A percentile compares a stretch with the other conserved stretches of the same genome.
Conservation (phyloP, 352 stramenopile species). For the Phytophthora macrochlamydospora region DNA sequence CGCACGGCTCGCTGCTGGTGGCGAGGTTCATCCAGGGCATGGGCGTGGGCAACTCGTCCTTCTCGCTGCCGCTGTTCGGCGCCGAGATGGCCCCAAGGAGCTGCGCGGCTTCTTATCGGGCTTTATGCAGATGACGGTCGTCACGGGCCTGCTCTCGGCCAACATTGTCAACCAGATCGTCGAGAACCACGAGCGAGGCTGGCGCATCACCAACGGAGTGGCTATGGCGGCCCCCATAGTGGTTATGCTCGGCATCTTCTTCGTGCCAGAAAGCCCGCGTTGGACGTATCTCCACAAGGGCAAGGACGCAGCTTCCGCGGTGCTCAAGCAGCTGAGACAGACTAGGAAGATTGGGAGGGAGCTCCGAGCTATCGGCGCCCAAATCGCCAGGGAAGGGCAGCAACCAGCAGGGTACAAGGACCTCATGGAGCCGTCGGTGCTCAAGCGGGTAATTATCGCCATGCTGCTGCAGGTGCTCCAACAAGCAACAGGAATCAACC, state of each 20-base stretch:
- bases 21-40: conserved; percentile 49
- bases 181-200: conserved; percentile 37
- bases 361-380: conserved; percentile 50
- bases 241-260: conserved; percentile 61
- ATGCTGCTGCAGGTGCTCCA: conserved; percentile 57
- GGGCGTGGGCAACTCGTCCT: conserved; percentile 57
- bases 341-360: conserved; percentile 44
- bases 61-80: conserved; percentile 56
- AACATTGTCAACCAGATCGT: conserved; percentile 55
- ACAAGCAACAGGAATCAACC: conserved; percentile 55
- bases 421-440: conserved; percentile 46
- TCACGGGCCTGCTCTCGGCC: conserved; percentile 48
- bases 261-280: conserved; percentile 43
- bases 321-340: conserved; percentile 48
- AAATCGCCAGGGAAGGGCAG: conserved; percentile 44
- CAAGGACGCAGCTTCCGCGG: conserved; percentile 43
- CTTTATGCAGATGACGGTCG: conserved; percentile 71
- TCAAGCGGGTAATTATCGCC: conserved; percentile 48
- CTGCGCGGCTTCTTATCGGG: conserved; percentile 61
- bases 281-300: conserved; percentile 50
- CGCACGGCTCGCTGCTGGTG: conserved; percentile 37
- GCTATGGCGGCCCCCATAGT: conserved; percentile 45
- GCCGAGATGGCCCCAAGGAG: conserved; percentile 67
- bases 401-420: conserved; percentile 38
- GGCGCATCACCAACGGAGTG: conserved; percentile 52